These are phyloP conservation scores for Piper longum DNA, from an alignment of 164 flowering plant genomes.

Conservation along the genomic window DNA sequence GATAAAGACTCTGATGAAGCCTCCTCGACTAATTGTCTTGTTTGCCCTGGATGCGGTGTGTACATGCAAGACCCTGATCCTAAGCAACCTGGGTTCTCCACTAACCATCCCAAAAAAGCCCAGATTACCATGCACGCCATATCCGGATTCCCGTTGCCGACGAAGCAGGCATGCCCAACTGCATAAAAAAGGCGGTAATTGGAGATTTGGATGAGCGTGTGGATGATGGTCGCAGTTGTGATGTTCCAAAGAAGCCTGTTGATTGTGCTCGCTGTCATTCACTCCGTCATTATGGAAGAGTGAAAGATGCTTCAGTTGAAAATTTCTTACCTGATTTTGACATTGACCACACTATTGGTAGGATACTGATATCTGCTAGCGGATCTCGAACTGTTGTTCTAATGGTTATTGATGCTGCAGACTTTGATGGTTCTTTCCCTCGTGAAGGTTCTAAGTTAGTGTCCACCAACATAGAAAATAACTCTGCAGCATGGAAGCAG, in stretches of 20 bases:
- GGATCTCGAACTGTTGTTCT: conserved; percentile 66
- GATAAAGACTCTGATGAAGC: conserved; percentile 54
- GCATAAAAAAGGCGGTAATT: conserved; percentile 43
- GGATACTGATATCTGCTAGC: conserved; percentile 30
- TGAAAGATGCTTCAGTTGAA: conserved; percentile 64
- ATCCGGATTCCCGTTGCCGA: conserved; percentile 27
- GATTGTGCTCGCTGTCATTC: conserved; percentile 89
- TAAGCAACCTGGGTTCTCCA: conserved; percentile 65
- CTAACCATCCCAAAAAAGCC: conserved; percentile 34
- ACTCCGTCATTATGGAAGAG: conserved; percentile 65
- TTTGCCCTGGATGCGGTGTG: conserved; percentile 92
- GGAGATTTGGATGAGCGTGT: conserved; percentile 7
- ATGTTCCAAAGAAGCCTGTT: conserved; percentile 23
- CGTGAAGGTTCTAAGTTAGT: conserved; percentile 53
- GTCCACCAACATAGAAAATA: conserved; percentile 54
- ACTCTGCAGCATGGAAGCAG: conserved; percentile 63
- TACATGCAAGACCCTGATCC: conserved; percentile 60
- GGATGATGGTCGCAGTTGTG: conserved; percentile 1
- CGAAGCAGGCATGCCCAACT: conserved; percentile 47
- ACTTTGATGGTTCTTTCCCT: conserved; percentile 92
- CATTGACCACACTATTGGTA: conserved; percentile 82
- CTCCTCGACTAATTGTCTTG: conserved; percentile 10
- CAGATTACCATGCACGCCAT: conserved; percentile 17
- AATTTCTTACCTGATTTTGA: conserved; percentile 91
- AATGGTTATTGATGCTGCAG: conserved; percentile 80